Base-by-base conservation (phyloP, 2,329 filamentous ascomycete genomes). In the Fusarium annulatum region DNA sequence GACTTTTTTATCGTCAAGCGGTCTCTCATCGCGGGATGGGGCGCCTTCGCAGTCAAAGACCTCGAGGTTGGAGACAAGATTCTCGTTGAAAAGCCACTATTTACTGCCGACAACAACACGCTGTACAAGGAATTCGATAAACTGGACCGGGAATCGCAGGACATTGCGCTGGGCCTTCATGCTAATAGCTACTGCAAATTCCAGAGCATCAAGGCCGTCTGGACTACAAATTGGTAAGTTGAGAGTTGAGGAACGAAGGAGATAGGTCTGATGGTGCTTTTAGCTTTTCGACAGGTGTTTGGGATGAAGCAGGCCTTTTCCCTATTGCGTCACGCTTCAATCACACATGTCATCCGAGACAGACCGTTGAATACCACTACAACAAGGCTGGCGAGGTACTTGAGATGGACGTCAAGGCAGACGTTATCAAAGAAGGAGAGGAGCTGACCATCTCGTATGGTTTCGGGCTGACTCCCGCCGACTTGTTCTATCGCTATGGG, bases 261-360 rank as follows among this genome's bases (percentile, higher is more conserved):
- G 9, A 15, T 8, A 19, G 18, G 14, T 30, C 60, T 61, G 21
- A 53, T 21, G 15, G 15, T 26, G 18, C 51, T 14, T 33, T n/a
- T 36, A 73, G 69, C 49, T 82, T 82, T 58, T 81, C 83, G 46
- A 73, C 77, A 3, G 76, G 78, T 14, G 45, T 38, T 2, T 61
- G 65, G 2, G 71, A 73, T 7, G 73, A 78, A 11, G 84, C 82
- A 1, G 83, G 82, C 3, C 68, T 90, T 5, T 89, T 89, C 64
- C 82, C 86, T 2, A 80, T 88, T 10, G 87, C 85, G 0, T 86
- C 88, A 0, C 83, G 88, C 5, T 90, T 91, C 80, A 91, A 91
- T 76, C 89, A 91, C 75, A 85, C 88, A 0, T 91, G 89, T 74
- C 66, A 72, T 4, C 81, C 84, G 0, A 77, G 73, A 7, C 77